Evolutionary conservation across 768 basidiomycete species (phyloP), one percentile per base, ranked within the genome.

Genomic region (Lentinula sp.): DNA sequence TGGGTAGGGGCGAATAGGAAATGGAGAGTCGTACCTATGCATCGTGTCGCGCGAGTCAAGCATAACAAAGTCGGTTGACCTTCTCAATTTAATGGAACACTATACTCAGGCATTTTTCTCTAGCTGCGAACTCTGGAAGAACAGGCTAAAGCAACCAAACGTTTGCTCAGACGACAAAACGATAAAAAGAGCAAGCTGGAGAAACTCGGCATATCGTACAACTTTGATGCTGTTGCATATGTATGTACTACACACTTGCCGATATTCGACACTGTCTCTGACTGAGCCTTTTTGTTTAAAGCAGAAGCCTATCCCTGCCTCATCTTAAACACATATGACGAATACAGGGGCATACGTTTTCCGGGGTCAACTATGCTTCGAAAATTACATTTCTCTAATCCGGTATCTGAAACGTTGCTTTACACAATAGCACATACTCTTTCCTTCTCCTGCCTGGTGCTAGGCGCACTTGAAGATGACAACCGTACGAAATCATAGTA

Each of bases 1-100:
- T 99, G 97, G 97, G 79, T 95, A 10, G 96, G 97, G n/a, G 93
- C 95, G 18, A 97, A 98, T 76, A 84, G 90, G 66, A 95, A 93
- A 71, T 98, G 90, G 87, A 80, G 87, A 64, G 72, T 75, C 3
- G 82, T 98, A 10, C 95, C 97, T 0, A 75, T 73, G 16, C 87
- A 85, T 57, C 85, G 88, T 53, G 73, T 95, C 50, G 85, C 84
- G 37, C 81, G 91, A 59, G 74, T 83, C 9, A 81, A 83, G 62
- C 91, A 96, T 67, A 94, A 96, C 73, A 93, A 91, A 81, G 95
- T 94, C 51, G 9, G 66, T 56, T n/a, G 5, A 0, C 43, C 16
- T 20, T 23, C 28, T 3, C 28, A 7, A 10, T 57, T 37, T 33
- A 37, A 49, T 36, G 43, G 45, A 32, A 51, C 32, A 57, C 32